phyloP scores from a whole-genome alignment of 768 basidiomycete genomes.

The Calvatia gigantea region DNA sequence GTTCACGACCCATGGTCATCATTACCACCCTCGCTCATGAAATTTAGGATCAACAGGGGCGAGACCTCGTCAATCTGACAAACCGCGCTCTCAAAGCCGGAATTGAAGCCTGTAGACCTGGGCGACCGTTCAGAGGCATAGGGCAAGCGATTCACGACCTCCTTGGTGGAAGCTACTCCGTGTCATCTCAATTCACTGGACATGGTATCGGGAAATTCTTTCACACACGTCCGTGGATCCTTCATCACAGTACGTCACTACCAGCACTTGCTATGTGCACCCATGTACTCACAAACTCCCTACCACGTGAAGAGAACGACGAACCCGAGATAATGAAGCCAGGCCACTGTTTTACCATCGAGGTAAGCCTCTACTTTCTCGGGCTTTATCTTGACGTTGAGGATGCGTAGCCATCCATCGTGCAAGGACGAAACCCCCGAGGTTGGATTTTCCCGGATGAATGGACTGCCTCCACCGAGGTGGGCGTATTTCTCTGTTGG shows the following conservation, averaged over 20 bases:
- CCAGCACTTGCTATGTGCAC: neutral
- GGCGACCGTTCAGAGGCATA: slow-evolving; percentile 63
- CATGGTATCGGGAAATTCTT: slow-evolving; percentile 86
- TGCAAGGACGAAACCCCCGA: slow-evolving; percentile 67
- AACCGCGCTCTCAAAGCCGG: slow-evolving; percentile 64
- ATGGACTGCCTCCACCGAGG: slow-evolving; percentile 92
- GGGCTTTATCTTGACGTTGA: neutral
- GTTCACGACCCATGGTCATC: neutral
- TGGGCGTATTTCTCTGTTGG: slow-evolving; percentile 25
- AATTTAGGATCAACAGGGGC: slow-evolving; percentile 65
- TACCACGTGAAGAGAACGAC: slow-evolving; percentile 60
- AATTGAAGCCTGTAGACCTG: slow-evolving; percentile 74
- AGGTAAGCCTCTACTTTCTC: slow-evolving; percentile 40
- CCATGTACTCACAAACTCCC: neutral
- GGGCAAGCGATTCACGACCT: slow-evolving; percentile 65
- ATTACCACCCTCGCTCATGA: neutral
- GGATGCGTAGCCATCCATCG: slow-evolving; percentile 57
- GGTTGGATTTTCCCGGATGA: slow-evolving; percentile 87
- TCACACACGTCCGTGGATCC: slow-evolving; percentile 80
- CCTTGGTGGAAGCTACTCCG: slow-evolving; percentile 44
- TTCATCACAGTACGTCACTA: slow-evolving; percentile 61
- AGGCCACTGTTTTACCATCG: slow-evolving; percentile 92
- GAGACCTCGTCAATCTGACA: slow-evolving; percentile 60
- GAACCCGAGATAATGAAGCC: slow-evolving; percentile 80
- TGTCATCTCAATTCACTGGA: slow-evolving; percentile 73